A percentile compares a stretch with the other conserved stretches of the same genome.
Conservation (phyloP, 2,329 filamentous ascomycete genomes). For the Penicillium nordicum region DNA sequence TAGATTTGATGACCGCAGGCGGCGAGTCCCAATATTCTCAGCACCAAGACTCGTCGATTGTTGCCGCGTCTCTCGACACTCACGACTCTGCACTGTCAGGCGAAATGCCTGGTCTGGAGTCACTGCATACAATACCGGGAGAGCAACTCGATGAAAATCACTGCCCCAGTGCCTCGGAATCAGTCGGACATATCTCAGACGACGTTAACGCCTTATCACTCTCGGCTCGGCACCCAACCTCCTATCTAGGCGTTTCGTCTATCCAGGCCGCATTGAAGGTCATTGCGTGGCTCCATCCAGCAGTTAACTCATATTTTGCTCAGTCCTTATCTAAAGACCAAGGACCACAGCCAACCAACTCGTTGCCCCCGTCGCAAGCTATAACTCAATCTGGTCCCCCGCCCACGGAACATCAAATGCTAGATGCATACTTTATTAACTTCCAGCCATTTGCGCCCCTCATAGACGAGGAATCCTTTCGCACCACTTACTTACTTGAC, state of each 20-base stretch:
- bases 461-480: constrained; percentile 66
- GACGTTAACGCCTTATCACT: constrained; percentile 65
- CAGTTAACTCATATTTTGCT: constrained; percentile 43
- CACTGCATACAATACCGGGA: constrained; percentile 68
- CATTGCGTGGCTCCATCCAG: constrained; percentile 54
- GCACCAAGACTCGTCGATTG: constrained; percentile 36
- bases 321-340: constrained; percentile 27
- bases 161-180: constrained; percentile 48
- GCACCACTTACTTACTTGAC: constrained; percentile 59
- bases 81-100: constrained; percentile 31
- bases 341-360: neutral
- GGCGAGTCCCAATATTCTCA: constrained; percentile 31
- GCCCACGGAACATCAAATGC: constrained; percentile 61
- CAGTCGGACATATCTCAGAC: constrained; percentile 60
- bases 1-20: constrained; percentile 48
- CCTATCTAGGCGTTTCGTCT: constrained; percentile 70
- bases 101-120: constrained; percentile 50
- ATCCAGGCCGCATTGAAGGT: constrained; percentile 69
- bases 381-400: constrained; percentile 18
- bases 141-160: constrained; percentile 46
- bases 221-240: constrained; percentile 56
- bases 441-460: constrained; percentile 68
- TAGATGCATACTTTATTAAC: constrained; percentile 68
- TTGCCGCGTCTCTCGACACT: constrained; percentile 41
- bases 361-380: constrained; percentile 25